Evolutionary conservation across 1,284 basidiomycete species (phyloP).

Genomic region (Leccinum huronense): DNA sequence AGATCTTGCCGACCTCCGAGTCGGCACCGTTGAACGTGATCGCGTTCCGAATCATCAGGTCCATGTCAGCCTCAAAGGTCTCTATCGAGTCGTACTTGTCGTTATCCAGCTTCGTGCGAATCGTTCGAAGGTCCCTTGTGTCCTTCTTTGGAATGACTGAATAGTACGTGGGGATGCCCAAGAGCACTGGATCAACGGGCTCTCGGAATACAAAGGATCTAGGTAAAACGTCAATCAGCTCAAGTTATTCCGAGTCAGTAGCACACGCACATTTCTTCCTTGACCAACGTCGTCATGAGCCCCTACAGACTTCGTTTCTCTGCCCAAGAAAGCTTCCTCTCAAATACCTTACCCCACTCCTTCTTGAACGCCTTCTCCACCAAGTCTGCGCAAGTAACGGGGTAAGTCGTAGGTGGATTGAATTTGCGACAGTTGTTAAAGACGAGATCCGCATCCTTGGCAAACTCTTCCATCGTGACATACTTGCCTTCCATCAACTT

Average conservation of each 20-base stretch:
- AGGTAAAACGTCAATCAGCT: conserved; percentile 10
- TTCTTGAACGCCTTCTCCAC: conserved; percentile 78
- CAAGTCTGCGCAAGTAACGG: conserved; percentile 67
- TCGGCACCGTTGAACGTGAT: conserved; percentile 81
- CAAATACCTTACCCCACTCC: conserved; percentile 83
- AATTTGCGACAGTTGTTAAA: conserved; percentile 89
- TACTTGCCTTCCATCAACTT: conserved; percentile 74
- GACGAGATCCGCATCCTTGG: conserved; percentile 79
- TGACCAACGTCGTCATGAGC: conserved; percentile 69
- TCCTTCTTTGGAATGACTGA: conserved; percentile 81
- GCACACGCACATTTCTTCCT: conserved; percentile 66
- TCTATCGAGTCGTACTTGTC: conserved; percentile 82
- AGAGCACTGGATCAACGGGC: conserved; percentile 77
- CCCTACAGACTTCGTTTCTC: conserved; percentile 82
- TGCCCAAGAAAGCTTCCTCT: conserved; percentile 71
- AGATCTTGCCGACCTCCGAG: conserved; percentile 69
- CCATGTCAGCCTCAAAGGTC: conserved; percentile 78
- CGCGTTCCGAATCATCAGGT: conserved; percentile 84
- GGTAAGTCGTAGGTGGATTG: conserved; percentile 81
- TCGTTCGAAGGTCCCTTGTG: conserved; percentile 84
- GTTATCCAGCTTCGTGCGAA: conserved; percentile 77
- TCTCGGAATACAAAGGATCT: conserved; percentile 80
- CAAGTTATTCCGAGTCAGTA: background rate
- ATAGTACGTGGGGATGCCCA: conserved; percentile 82
- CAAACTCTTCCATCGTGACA: conserved; percentile 78